Percentiles rank a stretch among this genome's conserved stretches.
Conservation (phyloP, 2,329 filamentous ascomycete species). For the Sclerotinia glacialis region DNA sequence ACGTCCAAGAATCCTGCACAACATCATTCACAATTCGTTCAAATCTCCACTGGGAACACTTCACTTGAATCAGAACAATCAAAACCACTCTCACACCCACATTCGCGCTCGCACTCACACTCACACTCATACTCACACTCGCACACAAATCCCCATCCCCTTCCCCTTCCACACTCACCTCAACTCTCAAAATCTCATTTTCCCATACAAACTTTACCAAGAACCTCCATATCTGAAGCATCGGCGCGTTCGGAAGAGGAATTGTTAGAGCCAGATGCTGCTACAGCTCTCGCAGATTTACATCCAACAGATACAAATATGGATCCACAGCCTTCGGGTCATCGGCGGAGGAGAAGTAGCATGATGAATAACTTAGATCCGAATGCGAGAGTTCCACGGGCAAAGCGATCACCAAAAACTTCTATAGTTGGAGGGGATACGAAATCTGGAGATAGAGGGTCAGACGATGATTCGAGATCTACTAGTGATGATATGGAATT, state of each 20-base stretch:
- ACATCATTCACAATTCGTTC: constrained; percentile 16
- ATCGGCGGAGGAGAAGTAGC: constrained; percentile 38
- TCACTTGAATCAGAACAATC: constrained; percentile 1
- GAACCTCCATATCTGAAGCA: constrained; percentile 26
- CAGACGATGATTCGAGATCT: constrained; percentile 35
- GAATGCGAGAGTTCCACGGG: constrained; percentile 18
- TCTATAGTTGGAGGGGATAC: constrained; percentile 30
- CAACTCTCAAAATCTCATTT: constrained; percentile 21
- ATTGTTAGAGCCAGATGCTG: constrained; percentile 32
- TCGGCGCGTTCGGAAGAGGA: constrained; percentile 26
- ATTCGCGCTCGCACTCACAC: background rate
- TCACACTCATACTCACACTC: background rate
- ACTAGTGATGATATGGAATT: constrained; percentile 54
- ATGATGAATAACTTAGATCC: constrained; percentile 34
- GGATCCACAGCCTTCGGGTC: constrained; percentile 32
- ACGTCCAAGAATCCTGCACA: background rate
- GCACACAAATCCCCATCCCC: no score
- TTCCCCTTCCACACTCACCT: no score
- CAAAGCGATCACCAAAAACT: constrained; percentile 26
- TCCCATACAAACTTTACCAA: constrained; percentile 24
- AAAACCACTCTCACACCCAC: background rate
- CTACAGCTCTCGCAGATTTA: constrained; percentile 28
- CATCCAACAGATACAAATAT: constrained; percentile 32
- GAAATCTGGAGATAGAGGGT: constrained; percentile 25
- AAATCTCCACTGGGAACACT: constrained; percentile 3